These are phyloP conservation scores for Torulaspora gathmanii DNA, from an alignment of 805 yeast genomes.

Conservation along the genomic window DNA sequence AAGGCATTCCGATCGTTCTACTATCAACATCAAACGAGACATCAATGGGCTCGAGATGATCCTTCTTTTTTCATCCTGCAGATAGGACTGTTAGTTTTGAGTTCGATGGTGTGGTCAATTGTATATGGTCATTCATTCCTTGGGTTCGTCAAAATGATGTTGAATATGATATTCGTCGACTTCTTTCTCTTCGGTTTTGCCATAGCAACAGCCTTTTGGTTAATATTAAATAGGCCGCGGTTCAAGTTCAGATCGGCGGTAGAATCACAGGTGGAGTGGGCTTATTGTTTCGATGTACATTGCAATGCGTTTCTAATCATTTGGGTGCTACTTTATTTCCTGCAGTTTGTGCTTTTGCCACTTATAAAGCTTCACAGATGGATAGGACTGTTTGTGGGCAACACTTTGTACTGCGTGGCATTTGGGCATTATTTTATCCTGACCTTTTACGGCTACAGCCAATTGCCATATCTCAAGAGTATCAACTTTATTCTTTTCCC, in stretches of 20 bases:
- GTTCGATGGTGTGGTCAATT: slow-evolving; percentile 88
- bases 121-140: slow-evolving; percentile 63
- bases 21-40: slow-evolving; percentile 73
- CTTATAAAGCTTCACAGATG: slow-evolving; percentile 59
- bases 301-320: slow-evolving; percentile 82
- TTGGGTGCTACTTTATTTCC: slow-evolving; percentile 68
- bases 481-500: slow-evolving; percentile 62
- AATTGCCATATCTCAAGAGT: slow-evolving; percentile 60
- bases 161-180: slow-evolving; percentile 82
- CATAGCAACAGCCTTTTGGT: slow-evolving; percentile 71
- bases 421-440: slow-evolving; percentile 70
- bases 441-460: slow-evolving; percentile 84
- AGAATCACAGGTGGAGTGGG: slow-evolving; percentile 60
- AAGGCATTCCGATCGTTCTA: slow-evolving; percentile 78
- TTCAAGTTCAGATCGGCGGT: slow-evolving; percentile 38
- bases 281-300: slow-evolving; percentile 90
- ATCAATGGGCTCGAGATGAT: slow-evolving; percentile 85
- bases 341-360: slow-evolving; percentile 74
- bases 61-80: slow-evolving; percentile 79
- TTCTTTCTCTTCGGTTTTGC: slow-evolving; percentile 66
- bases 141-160: slow-evolving; percentile 59
- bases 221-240: slow-evolving; percentile 60
- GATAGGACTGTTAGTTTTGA: slow-evolving; percentile 57
- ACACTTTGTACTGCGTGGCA: slow-evolving; percentile 69
- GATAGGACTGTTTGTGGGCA: slow-evolving; percentile 68